These are phyloP conservation scores for Pleurotus cornucopiae DNA, from an alignment of 768 basidiomycete species.

Conservation along the genomic window DNA sequence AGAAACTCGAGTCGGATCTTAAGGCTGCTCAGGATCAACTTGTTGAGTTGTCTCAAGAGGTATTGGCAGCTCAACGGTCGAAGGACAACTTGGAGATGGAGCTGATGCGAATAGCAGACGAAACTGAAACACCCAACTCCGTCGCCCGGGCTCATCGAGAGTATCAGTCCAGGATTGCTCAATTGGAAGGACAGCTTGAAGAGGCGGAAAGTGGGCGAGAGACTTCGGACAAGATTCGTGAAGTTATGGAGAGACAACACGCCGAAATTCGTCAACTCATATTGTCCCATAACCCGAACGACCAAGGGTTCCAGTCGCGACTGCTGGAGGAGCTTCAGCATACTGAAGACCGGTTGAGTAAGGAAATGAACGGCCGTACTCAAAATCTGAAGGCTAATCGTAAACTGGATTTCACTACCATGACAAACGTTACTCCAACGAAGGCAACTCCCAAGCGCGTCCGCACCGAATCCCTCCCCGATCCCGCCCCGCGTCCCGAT, in stretches of 20 bases:
- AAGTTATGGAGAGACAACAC: conserved; percentile 63
- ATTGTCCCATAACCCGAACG: conserved; percentile 49
- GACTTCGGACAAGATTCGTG: conserved; percentile 51
- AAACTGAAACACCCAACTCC: conserved; percentile 47
- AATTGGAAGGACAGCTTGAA: conserved; percentile 58
- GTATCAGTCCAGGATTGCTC: conserved; percentile 57
- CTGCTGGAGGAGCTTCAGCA: conserved; percentile 60
- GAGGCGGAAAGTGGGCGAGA: conserved; percentile 48
- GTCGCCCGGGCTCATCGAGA: conserved; percentile 59
- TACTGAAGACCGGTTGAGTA: conserved; percentile 53
- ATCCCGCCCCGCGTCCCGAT: conserved; percentile 36
- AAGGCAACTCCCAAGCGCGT: conserved; percentile 36
- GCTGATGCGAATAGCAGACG: conserved; percentile 61
- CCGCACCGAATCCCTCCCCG: conserved; percentile 29
- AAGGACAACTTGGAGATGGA: conserved; percentile 67
- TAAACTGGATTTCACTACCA: conserved; percentile 29
- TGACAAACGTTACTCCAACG: conserved; percentile 45
- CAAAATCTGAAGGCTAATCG: conserved; percentile 27
- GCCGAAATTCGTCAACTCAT: conserved; percentile 70
- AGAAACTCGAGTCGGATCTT: conserved; percentile 59
- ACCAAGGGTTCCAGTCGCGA: conserved; percentile 57
- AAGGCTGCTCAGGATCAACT: conserved; percentile 51
- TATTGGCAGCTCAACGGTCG: conserved; percentile 50
- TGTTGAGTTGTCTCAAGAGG: conserved; percentile 49
- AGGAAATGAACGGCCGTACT: conserved; percentile 42